Base-by-base conservation (phyloP, 306 rosid species). In the Gastrolobium villosum region DNA sequence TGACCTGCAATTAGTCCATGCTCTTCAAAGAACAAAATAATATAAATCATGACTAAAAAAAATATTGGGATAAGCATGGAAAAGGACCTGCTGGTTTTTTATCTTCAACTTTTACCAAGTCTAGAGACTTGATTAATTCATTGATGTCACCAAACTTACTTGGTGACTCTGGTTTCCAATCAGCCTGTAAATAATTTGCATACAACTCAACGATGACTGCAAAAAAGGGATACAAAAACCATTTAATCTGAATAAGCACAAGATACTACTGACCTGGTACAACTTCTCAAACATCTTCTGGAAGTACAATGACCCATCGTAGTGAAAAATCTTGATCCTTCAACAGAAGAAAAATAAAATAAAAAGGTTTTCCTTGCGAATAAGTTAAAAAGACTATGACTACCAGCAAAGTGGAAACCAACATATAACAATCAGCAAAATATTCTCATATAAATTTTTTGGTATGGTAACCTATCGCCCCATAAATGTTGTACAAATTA, bases 281-380 rank as follows among this genome's bases (percentile, higher is more conserved):
- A 94, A 82, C 87, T 89, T 94, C 85, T 92, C 97, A 86, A 94
- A 90, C 97, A 90, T 92, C 87, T 88, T 90, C 88, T 92, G 88
- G 87, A 85, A 94, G 92, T 77, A 90, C 76, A 92, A 82, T 3
- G 91, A 84, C 48, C 99, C 99, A 32, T 94, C 86, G 83, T 83
- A 76, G 88, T 89, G 91, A 89, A 94, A 94, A 70, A 92, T 85
- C 81, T 94, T 94, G 76, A 94, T 85, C 88, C 99, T 94, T 66
- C 64, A 82, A 77, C 34, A 39, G 65, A 26, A 70, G 31, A 9
- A 71, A 34, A 20, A 72, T 2, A 55, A 37, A 64, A 14, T 13
- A 11, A 48, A 26, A 32, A 8, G 28, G 46, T 6, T 66, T 54
- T 70, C 34, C 50, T 49, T 56, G 65, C 59, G 37, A 79, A 65